A percentile compares a stretch with the other conserved stretches of the same genome.
These are phyloP conservation scores for Abrus pulchellus DNA, from an alignment of 306 rosid species.

Conservation along the genomic window DNA sequence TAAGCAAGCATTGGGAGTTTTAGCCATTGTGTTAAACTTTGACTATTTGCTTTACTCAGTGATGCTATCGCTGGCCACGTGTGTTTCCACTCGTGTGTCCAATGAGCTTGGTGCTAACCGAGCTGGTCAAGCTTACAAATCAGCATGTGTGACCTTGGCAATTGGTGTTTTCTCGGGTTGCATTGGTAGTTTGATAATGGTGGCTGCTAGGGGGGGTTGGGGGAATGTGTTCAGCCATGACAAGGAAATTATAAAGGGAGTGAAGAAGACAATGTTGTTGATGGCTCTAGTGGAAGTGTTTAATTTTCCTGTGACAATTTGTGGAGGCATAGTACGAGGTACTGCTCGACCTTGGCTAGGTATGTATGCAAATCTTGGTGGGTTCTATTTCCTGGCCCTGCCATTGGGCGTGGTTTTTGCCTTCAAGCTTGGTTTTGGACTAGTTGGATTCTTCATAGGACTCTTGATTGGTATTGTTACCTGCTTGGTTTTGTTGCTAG, in stretches of 20 bases:
- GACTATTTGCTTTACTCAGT: conserved; percentile 72
- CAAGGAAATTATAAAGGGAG: conserved; percentile 57
- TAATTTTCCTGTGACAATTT: conserved; percentile 66
- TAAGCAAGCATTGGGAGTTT: conserved; percentile 64
- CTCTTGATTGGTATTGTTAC: conserved; percentile 57
- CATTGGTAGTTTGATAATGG: conserved; percentile 61
- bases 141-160: conserved; percentile 58
- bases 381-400: conserved; percentile 73
- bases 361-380: conserved; percentile 68
- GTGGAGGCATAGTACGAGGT: conserved; percentile 76
- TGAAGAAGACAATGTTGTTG: conserved; percentile 64
- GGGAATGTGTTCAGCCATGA: conserved; percentile 67
- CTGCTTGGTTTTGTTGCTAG: conserved; percentile 59
- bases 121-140: conserved; percentile 48
- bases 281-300: conserved; percentile 73
- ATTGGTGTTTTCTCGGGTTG: conserved; percentile 51
- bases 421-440: conserved; percentile 65
- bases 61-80: conserved; percentile 77
- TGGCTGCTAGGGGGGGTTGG: conserved; percentile 70
- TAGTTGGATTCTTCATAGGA: conserved; percentile 66
- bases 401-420: conserved; percentile 65
- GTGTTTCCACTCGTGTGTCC: conserved; percentile 76
- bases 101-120: conserved; percentile 79
- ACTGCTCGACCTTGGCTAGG: conserved; percentile 72
- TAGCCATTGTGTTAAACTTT: conserved; percentile 71